Evolutionary conservation across 139 green algal genomes (phyloP).

Genomic region (Pleodorina starrii): DNA sequence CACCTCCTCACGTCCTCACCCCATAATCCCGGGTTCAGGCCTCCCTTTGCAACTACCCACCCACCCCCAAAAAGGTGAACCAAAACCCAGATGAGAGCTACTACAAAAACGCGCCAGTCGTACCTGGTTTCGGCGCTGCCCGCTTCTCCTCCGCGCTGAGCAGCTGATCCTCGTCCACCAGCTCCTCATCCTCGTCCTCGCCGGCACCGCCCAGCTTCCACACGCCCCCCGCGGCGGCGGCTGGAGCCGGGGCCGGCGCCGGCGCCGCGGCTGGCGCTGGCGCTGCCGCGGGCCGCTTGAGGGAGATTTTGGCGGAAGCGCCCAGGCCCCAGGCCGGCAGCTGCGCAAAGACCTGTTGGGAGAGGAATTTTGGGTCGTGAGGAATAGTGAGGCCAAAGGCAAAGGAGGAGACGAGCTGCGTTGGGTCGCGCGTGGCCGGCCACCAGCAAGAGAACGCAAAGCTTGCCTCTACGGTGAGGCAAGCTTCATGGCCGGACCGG

Average conservation of each 20-base stretch:
- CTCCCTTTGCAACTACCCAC: too few relatives aligned
- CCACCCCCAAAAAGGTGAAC: too few relatives aligned
- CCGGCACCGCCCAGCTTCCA: constrained; percentile 58
- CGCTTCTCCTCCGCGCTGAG: constrained; percentile 91
- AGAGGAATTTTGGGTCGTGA: not conserved
- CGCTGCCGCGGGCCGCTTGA: constrained; percentile 55
- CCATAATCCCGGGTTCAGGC: too few relatives aligned
- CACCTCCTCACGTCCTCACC: too few relatives aligned
- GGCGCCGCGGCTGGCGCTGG: constrained; percentile 32
- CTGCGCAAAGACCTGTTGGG: constrained; percentile 55
- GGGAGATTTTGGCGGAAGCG: constrained; percentile 67
- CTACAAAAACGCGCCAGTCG: not conserved
- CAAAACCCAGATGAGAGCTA: too few relatives aligned
- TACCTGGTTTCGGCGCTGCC: constrained; percentile 15
- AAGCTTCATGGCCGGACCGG: too few relatives aligned
- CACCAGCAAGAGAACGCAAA: too few relatives aligned
- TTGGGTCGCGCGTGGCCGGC: too few relatives aligned
- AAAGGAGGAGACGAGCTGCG: too few relatives aligned
- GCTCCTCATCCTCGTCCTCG: constrained; percentile 84
- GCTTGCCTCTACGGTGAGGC: too few relatives aligned
- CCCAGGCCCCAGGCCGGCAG: constrained; percentile 78
- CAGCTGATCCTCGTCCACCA: constrained; percentile 95
- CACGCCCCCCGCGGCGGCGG: not conserved
- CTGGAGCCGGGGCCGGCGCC: constrained; percentile 32
- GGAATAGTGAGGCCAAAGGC: not conserved